Percentiles rank a stretch among this genome's conserved stretches.
Evolutionary conservation across 768 basidiomycete species (phyloP).

Genomic region (Boletales sp.): DNA sequence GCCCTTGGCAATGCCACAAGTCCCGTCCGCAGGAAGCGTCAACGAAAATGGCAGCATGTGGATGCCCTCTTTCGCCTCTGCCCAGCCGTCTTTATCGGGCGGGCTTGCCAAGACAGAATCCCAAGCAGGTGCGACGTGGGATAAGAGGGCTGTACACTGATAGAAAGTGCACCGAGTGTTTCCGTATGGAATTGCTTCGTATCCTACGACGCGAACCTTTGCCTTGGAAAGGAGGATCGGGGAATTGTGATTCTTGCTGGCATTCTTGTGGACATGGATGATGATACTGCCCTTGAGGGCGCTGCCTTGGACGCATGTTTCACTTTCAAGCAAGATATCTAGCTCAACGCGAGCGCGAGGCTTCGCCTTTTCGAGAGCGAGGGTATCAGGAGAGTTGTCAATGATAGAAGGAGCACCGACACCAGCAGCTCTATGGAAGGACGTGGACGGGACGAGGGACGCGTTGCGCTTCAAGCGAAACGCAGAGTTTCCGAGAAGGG

Average conservation of each 20-base stretch:
- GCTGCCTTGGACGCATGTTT: constrained; percentile 78
- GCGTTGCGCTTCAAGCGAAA: constrained; percentile 55
- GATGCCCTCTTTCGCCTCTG: constrained; percentile 57
- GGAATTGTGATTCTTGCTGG: constrained; percentile 46
- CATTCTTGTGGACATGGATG: constrained; percentile 54
- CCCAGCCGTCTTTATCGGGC: constrained; percentile 60
- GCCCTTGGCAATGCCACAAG: constrained; percentile 58
- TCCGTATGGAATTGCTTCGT: constrained; percentile 63
- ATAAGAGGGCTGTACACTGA: constrained; percentile 59
- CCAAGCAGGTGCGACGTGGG: constrained; percentile 45
- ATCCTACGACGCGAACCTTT: constrained; percentile 81
- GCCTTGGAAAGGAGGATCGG: constrained; percentile 66
- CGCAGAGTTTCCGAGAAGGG: constrained; percentile 59
- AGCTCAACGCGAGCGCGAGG: constrained; percentile 74
- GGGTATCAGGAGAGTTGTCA: constrained; percentile 22
- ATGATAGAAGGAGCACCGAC: not conserved
- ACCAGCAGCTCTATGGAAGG: constrained; percentile 7
- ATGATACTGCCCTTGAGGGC: constrained; percentile 67
- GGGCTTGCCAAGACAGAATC: constrained; percentile 41
- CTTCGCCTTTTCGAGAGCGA: constrained; percentile 69
- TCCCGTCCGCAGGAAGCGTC: constrained; percentile 54
- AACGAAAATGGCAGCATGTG: constrained; percentile 74
- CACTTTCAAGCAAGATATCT: constrained; percentile 73
- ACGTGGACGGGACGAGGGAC: constrained; percentile 34
- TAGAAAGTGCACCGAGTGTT: constrained; percentile 77